These are phyloP conservation scores for Blastobotrys arbuscula DNA, from an alignment of 1,139 yeast genomes.

Conservation along the genomic window DNA sequence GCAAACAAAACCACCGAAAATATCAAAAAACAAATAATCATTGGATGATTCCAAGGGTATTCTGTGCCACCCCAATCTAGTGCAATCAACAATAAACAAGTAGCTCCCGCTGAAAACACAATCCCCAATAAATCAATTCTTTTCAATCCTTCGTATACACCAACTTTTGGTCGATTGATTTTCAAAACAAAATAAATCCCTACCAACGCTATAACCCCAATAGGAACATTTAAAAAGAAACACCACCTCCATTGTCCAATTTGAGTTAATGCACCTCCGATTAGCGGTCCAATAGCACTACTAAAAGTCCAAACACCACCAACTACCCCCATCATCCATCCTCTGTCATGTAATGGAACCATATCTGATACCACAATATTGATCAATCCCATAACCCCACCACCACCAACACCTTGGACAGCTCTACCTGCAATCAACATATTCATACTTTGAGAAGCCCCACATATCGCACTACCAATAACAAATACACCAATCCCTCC, in stretches of 20 bases:
- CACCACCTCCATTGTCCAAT: constrained; percentile 78
- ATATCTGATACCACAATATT: constrained; percentile 53
- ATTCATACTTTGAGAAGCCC: constrained; percentile 47
- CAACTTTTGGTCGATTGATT: constrained; percentile 46
- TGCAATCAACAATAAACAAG: constrained; percentile 43
- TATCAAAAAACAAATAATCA: constrained; percentile 48
- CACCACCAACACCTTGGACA: constrained; percentile 65
- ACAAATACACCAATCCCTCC: constrained; percentile 50
- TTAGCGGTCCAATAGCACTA: constrained; percentile 59
- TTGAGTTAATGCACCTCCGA: constrained; percentile 63
- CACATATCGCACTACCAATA: constrained; percentile 55
- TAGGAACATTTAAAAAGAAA: constrained; percentile 63
- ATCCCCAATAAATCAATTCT: constrained; percentile 46
- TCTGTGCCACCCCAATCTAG: constrained; percentile 48
- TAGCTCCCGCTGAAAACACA: constrained; percentile 38
- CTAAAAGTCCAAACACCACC: constrained; percentile 53
- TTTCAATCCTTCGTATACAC: constrained; percentile 36
- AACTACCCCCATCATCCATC: constrained; percentile 41
- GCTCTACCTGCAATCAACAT: constrained; percentile 63
- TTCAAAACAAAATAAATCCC: constrained; percentile 37
- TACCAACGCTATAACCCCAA: constrained; percentile 52
- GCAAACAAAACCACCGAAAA: constrained; percentile 38
- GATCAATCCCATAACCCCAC: constrained; percentile 56
- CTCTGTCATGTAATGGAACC: constrained; percentile 51
- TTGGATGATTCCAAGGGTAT: constrained; percentile 48